Evolutionary conservation across 2,329 filamentous ascomycete genomes (phyloP), one percentile per base, ranked within the genome.

Genomic region (Grosmannia clavigera): DNA sequence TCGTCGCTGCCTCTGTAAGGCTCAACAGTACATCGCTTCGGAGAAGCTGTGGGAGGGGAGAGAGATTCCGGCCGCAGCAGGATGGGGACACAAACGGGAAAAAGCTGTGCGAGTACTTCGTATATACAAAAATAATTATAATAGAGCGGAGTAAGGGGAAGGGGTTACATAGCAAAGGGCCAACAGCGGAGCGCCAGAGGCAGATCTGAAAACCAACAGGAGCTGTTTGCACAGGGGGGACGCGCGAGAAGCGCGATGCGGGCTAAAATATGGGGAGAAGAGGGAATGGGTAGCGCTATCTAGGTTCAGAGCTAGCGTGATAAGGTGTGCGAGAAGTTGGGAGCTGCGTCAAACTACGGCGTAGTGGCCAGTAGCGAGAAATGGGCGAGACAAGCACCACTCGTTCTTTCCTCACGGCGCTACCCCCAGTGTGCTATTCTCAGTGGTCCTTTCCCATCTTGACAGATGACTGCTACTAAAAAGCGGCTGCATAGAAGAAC

Each of bases 221-320:
- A 51, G 48, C 48, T 51, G 48, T 51, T 51, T 14, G 48, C 48
- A 14, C 22, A 7, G 11, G 10, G 29, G 35, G 43, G 61, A 65
- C 61, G 64, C 64, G 64, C 62, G 56, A 58, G 31, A 33, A 22
- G 48, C 12, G 48, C 48, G 64, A 61, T 56, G 58, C 25, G 33
- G 54, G 35, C 25, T 43, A 43, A 61, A 56, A 57, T 50, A 52
- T 58, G 60, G 48, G 50, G 60, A 38, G 38, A 40, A 14, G 14
- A 40, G 35, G 29, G n/a, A 48, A 40, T 40, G 38, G 16, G 38
- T 40, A 40, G 38, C 43, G 57, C 57, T 59, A 61, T 59, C 50
- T 46, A n/a, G 19, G 29, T n/a, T 25, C 9, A 38, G 56, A 58
- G 54, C 53, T 59, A 59, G 51, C 33, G n/a, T 56, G 60, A 59